These are phyloP conservation scores for Pogostemon cablin DNA, from an alignment of 257 asterid species.

Conservation along the genomic window DNA sequence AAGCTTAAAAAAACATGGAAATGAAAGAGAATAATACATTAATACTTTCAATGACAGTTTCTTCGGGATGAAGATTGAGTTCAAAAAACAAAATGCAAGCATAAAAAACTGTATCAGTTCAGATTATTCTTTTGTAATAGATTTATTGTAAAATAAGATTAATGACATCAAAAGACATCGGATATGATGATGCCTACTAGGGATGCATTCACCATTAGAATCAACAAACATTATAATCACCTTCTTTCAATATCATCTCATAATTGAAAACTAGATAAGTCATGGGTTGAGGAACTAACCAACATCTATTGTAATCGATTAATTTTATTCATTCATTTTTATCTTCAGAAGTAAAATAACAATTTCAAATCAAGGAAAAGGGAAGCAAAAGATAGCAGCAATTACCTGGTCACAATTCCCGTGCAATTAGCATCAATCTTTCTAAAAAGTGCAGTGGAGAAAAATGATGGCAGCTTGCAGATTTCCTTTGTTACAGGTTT, in stretches of 20 bases:
- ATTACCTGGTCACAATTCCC: constrained; percentile 86
- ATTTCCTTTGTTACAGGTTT: constrained; percentile 92
- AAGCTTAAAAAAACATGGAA: too few species aligned
- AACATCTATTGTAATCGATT: constrained; percentile 17
- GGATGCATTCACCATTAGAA: not conserved
- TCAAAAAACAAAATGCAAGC: not conserved
- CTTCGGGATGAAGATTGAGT: not conserved
- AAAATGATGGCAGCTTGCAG: constrained; percentile 99
- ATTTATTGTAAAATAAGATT: not conserved
- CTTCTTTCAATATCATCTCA: not conserved
- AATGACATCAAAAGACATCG: not conserved
- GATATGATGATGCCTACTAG: too few species aligned
- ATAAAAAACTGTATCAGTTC: not conserved
- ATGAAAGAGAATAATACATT: too few species aligned
- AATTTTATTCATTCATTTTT: not conserved
- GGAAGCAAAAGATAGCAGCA: constrained; percentile 9
- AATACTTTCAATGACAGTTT: too few species aligned
- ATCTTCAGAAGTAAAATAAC: not conserved
- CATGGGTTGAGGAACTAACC: constrained; percentile 16
- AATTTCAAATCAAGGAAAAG: constrained; percentile 25
- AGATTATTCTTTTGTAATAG: not conserved
- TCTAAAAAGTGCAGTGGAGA: constrained; percentile 81
- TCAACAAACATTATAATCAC: not conserved
- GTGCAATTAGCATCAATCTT: constrained; percentile 69
- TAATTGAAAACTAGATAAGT: constrained; percentile 18